phyloP scores from a whole-genome alignment of 331 rosid genomes.

The Malus hybrid region DNA sequence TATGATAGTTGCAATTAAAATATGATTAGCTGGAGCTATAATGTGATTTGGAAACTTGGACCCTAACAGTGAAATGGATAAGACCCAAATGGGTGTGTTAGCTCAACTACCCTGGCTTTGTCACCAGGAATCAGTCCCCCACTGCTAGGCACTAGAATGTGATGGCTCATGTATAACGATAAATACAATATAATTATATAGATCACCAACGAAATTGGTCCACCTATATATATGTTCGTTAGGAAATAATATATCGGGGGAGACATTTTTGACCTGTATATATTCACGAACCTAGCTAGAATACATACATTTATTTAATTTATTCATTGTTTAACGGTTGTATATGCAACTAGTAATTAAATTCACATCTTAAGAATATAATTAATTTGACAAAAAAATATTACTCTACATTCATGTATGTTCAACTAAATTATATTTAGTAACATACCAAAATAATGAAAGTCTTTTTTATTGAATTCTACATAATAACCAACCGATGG shows the following conservation, averaged over 20 bases:
- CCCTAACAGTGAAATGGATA: background rate
- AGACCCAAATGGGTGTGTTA: slow-evolving; percentile 21
- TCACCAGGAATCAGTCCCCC: background rate
- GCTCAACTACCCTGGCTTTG: slow-evolving; percentile 7
- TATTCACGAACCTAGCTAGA: too few relatives aligned
- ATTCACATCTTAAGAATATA: too few relatives aligned
- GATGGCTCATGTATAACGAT: background rate
- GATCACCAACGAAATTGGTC: background rate
- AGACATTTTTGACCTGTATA: too few relatives aligned
- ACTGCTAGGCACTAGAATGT: background rate
- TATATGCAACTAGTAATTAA: too few relatives aligned
- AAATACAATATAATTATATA: background rate
- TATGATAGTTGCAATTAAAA: background rate
- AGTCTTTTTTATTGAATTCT: too few relatives aligned
- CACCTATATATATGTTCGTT: background rate
- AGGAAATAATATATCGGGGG: background rate
- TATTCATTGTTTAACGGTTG: too few relatives aligned
- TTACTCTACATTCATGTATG: too few relatives aligned
- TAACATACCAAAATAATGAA: too few relatives aligned
- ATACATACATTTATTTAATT: too few relatives aligned
- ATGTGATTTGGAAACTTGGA: slow-evolving; percentile 5
- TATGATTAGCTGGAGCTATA: background rate
- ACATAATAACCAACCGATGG: too few relatives aligned
- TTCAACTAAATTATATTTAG: too few relatives aligned
- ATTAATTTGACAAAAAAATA: too few relatives aligned